Base-by-base conservation (phyloP, 2,329 filamentous ascomycete species). In the Graphilbum sp. region DNA sequence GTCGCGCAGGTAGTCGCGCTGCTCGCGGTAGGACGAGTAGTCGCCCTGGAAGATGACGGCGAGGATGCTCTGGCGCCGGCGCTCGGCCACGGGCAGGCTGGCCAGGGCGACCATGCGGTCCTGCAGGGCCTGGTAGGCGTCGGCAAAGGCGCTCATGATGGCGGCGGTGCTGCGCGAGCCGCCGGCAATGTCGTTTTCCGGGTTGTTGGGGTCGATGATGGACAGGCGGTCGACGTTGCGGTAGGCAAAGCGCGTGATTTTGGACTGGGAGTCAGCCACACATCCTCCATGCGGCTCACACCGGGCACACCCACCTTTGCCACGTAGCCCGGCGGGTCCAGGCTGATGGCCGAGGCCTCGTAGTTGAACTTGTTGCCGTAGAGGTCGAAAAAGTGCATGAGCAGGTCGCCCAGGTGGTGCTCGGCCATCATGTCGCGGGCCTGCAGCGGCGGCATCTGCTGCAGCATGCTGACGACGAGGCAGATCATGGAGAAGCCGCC, bases 401-500 rank as follows among this genome's bases (percentile, higher is more conserved):
- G 65, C 38, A 92, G 63, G 47, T 86, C 72, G 12, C 86, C 87
- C 1, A 93, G 69, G 47, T 92, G 76, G 35, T 77, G 67, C 29
- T 75, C 65, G 2, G 69, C 63, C 5, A 67, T 52, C 50, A 80
- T 61, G 41, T 64, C 69, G 20, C 67, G 59, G 43, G 69, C 73
- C 47, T 82, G 74, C 1, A 78, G 64, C 43, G 77, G 69, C 10
- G 85, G 83, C 63, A 86, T 73, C 46, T 83, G 66, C 53, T 94
- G 82, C 34, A 96, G 61, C 56, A 94, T 75, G 62, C 82, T 90
- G 41, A 90, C 83, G 6, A 95, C 83, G 44, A 98, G 66, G 61
- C 90, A 98, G 40, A 88, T 95, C 45, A 93, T 80, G 1, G 86
- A 84, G 53, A 95, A 96, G 3, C 90, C 90, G 38, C 90, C 90